Conservation (phyloP, 1,139 yeast genomes). For the Arxiozyma telluris region DNA sequence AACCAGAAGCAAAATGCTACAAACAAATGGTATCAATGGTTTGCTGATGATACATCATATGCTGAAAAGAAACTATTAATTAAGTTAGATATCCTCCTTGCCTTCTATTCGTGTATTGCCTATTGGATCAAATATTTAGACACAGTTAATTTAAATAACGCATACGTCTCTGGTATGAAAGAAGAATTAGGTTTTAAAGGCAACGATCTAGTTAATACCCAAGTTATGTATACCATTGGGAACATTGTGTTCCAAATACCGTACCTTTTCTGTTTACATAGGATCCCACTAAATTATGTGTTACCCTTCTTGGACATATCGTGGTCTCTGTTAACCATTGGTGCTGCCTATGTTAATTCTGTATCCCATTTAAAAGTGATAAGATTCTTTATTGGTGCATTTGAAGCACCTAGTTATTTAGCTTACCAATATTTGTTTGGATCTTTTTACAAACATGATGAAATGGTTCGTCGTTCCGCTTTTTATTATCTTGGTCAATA, state of each 20-base stretch:
- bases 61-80: slow-evolving; percentile 42
- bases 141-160: slow-evolving; percentile 38
- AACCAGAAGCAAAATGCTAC: slow-evolving; percentile 32
- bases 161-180: slow-evolving; percentile 54
- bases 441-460: slow-evolving; percentile 44
- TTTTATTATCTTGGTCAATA: slow-evolving; percentile 46
- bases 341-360: slow-evolving; percentile 38
- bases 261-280: slow-evolving; percentile 42
- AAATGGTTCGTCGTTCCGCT: slow-evolving; percentile 42
- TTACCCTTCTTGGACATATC: slow-evolving; percentile 51
- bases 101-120: slow-evolving; percentile 50
- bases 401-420: slow-evolving; percentile 46
- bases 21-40: slow-evolving; percentile 59
- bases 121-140: slow-evolving; percentile 49
- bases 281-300: slow-evolving; percentile 45
- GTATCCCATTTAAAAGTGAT: slow-evolving; percentile 41
- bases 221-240: slow-evolving; percentile 50
- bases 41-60: slow-evolving; percentile 46
- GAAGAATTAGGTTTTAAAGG: slow-evolving; percentile 44
- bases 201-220: slow-evolving; percentile 42
- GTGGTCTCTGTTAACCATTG: slow-evolving; percentile 49
- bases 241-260: slow-evolving; percentile 49
- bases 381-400: slow-evolving; percentile 46
- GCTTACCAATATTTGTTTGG: slow-evolving; percentile 48
- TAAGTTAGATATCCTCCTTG: slow-evolving; percentile 50